phyloP scores from a whole-genome alignment of 179 eudicot species.

The Nepenthes alata region DNA sequence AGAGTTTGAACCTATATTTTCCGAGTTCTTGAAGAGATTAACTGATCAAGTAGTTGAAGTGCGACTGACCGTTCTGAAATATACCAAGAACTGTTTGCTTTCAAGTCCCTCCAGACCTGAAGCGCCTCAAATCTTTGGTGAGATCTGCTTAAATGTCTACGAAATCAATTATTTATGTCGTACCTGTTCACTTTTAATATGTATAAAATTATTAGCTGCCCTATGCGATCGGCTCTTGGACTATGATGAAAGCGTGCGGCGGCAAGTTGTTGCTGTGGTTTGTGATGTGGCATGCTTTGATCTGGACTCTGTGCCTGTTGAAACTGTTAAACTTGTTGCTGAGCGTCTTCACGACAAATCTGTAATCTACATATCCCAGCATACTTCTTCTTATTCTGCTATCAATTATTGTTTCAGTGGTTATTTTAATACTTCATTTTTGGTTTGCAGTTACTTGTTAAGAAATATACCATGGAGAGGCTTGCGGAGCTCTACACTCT shows the following conservation, averaged over 20 bases:
- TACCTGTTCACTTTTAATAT: conserved; percentile 21
- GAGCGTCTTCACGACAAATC: conserved; percentile 97
- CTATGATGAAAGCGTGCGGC: conserved; percentile 89
- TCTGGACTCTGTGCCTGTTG: conserved; percentile 58
- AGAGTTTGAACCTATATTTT: conserved; percentile 66
- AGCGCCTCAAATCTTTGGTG: conserved; percentile 79
- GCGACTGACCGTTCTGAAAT: conserved; percentile 75
- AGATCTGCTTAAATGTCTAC: conserved; percentile 4
- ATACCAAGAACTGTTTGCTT: conserved; percentile 68
- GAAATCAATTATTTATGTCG: not conserved
- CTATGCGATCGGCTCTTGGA: conserved; percentile 90
- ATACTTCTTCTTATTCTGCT: not conserved
- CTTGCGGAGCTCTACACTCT: conserved; percentile 66
- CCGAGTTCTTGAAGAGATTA: conserved; percentile 80
- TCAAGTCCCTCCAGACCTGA: conserved; percentile 64
- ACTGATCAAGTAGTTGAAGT: conserved; percentile 85
- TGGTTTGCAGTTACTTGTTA: conserved; percentile 69
- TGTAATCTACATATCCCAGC: conserved; percentile 24
- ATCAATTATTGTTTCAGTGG: conserved; percentile 2
- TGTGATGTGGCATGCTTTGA: conserved; percentile 72
- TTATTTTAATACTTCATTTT: conserved; percentile 8
- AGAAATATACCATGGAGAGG: conserved; percentile 88
- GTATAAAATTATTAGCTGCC: conserved; percentile 44
- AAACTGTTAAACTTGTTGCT: conserved; percentile 69
- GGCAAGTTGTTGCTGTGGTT: conserved; percentile 81